A percentile compares a stretch with the other conserved stretches of the same genome.
phyloP scores from a whole-genome alignment of 257 asterid genomes.

The Nicotiana undulata region DNA sequence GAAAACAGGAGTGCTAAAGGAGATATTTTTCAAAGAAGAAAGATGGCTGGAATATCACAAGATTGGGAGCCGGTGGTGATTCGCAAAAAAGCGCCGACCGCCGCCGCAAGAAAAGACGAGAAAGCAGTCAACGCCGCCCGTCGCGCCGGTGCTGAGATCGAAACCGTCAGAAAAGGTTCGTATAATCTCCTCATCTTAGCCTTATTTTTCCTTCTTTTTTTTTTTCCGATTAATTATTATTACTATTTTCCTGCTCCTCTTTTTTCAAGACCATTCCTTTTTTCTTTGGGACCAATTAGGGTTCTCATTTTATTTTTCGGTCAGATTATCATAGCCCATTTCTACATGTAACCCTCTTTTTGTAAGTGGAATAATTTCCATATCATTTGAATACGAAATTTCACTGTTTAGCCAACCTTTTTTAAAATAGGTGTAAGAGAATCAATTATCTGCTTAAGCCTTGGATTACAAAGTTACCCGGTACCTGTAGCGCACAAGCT shows the following conservation, averaged over 20 bases:
- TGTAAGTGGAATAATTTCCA: background rate
- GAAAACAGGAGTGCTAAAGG: no score
- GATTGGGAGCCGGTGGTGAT: constrained; percentile 91
- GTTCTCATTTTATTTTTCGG: background rate
- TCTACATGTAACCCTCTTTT: background rate
- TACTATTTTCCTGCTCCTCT: background rate
- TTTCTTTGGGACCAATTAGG: background rate
- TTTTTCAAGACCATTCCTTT: background rate
- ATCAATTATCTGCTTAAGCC: no score
- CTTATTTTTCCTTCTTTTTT: background rate
- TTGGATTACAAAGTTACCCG: no score
- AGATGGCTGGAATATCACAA: constrained; percentile 43
- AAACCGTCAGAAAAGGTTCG: constrained; percentile 60
- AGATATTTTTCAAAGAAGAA: background rate
- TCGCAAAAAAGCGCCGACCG: constrained; percentile 81
- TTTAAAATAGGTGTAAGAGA: background rate
- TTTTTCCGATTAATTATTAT: background rate
- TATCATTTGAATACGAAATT: background rate
- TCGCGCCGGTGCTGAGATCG: constrained; percentile 88
- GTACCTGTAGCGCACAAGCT: no score
- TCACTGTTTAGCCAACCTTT: background rate
- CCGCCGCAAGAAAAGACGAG: constrained; percentile 90
- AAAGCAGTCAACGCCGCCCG: constrained; percentile 97
- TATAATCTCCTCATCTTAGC: background rate
- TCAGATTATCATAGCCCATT: background rate